Evolutionary conservation across 225 moss, liverwort and hornwort species (phyloP).

Genomic region (Antitrichia curtipendula): DNA sequence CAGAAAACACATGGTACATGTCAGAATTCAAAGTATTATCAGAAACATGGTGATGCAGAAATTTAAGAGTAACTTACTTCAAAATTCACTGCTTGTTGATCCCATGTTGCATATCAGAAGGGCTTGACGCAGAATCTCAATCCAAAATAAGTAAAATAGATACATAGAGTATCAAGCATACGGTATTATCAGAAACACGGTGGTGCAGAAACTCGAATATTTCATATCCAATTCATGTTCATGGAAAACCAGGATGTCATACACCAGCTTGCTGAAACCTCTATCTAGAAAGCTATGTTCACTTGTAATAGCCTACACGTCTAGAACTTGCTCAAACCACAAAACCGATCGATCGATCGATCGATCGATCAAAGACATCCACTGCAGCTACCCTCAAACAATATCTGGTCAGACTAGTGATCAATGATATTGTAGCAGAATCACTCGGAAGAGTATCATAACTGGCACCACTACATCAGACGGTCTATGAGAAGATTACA

Average conservation of each 20-base stretch:
- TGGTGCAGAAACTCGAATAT: neutral
- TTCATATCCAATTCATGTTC: neutral
- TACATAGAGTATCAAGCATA: neutral
- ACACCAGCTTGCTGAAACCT: neutral
- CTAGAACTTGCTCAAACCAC: neutral
- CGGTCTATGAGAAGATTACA: neutral
- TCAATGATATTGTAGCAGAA: too few species aligned
- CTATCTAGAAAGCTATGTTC: neutral
- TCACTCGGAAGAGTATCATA: neutral
- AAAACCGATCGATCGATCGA: too few species aligned
- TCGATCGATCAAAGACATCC: neutral
- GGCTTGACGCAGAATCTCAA: neutral
- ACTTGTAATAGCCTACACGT: neutral
- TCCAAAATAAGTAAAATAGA: neutral
- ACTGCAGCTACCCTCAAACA: neutral
- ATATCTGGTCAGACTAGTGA: neutral
- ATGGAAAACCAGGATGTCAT: neutral
- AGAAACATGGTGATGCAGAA: neutral
- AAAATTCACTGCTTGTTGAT: neutral
- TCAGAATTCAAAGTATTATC: neutral
- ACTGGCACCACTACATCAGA: neutral
- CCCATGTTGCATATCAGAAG: neutral
- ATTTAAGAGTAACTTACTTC: neutral
- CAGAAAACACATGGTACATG: neutral
- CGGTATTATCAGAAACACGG: neutral